Evolutionary conservation across 176 grass and related monocot genomes (phyloP).

Genomic region (Triticum timopheevii): DNA sequence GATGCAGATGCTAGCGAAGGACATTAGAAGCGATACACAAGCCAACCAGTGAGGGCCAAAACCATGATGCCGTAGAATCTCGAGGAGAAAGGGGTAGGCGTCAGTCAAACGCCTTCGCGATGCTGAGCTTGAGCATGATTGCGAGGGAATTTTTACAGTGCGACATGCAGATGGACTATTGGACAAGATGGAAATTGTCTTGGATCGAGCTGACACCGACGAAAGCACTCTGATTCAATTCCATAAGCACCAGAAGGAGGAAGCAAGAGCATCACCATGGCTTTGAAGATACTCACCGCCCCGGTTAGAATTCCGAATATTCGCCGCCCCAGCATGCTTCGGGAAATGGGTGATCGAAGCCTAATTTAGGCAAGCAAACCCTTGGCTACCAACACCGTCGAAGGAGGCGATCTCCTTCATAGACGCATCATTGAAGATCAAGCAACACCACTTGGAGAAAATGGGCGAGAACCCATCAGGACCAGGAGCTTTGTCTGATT

Average conservation of each 20-base stretch:
- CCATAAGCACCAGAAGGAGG: not conserved
- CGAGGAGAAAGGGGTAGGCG: not conserved
- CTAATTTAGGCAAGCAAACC: not conserved
- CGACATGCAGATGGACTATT: not conserved
- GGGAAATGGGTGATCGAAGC: not conserved
- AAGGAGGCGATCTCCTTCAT: not conserved
- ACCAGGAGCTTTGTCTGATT: not conserved
- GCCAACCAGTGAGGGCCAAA: not conserved
- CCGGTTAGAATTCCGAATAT: not conserved
- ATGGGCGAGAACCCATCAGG: not conserved
- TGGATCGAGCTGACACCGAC: not conserved
- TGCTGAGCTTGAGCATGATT: not conserved
- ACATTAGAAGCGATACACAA: not conserved
- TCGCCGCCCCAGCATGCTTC: not conserved
- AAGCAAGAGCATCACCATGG: not conserved
- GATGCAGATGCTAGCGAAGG: not conserved
- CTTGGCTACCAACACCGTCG: not conserved
- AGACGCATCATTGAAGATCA: not conserved
- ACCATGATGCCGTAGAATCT: not conserved
- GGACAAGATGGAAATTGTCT: not conserved
- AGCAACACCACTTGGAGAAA: not conserved
- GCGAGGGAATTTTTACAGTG: not conserved
- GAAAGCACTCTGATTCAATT: not conserved
- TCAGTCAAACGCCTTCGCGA: not conserved
- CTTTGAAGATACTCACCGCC: not conserved